phyloP scores from a whole-genome alignment of 148 eudicot genomes.

The Dianthus caryophyllus region DNA sequence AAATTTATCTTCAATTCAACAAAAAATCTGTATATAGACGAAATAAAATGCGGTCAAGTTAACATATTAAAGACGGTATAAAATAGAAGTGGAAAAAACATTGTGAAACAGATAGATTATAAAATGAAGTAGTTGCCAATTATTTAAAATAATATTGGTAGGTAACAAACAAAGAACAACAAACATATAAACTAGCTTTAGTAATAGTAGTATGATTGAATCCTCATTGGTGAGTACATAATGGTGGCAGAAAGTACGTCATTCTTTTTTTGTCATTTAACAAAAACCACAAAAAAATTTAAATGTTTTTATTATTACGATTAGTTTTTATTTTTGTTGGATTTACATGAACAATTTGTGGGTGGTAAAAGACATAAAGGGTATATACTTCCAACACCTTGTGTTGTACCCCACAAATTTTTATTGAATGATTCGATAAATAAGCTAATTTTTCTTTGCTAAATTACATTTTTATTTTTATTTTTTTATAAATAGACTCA shows the following conservation, averaged over 20 bases:
- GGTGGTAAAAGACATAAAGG: conserved; percentile 25
- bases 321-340: conserved; percentile 19
- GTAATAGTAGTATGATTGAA: conserved; percentile 7
- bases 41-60: no score
- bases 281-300: background rate
- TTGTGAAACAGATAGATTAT: no score
- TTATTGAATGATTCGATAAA: conserved; percentile 18
- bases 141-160: no score
- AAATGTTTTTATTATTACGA: no score
- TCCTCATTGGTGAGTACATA: conserved; percentile 17
- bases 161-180: conserved; percentile 6
- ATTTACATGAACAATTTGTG: conserved; percentile 19
- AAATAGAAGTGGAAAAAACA: no score
- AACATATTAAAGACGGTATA: no score
- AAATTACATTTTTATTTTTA: conserved; percentile 18
- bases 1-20: no score
- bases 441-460: conserved; percentile 14
- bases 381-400: conserved; percentile 26
- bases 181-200: background rate
- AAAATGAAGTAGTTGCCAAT: no score
- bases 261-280: conserved; percentile 12
- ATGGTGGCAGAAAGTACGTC: conserved; percentile 24
- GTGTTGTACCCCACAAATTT: conserved; percentile 11
- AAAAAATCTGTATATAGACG: no score
- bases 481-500: conserved; percentile 5